phyloP scores from a whole-genome alignment of 441 rosid genomes.

The Euphorbia celastroides region DNA sequence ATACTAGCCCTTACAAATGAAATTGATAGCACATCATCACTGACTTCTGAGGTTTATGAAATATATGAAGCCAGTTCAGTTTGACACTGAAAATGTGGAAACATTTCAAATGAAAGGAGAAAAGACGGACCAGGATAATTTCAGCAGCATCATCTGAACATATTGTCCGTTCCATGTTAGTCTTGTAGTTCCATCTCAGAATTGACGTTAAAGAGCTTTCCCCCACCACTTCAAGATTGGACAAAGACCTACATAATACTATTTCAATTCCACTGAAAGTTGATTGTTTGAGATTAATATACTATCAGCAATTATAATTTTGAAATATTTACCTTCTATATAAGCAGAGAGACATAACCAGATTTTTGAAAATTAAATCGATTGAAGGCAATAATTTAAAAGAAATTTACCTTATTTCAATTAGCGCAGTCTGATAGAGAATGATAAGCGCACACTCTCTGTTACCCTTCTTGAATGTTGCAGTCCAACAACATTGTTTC shows the following conservation, averaged over 20 bases:
- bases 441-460: conserved; percentile 54
- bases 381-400: conserved; percentile 10
- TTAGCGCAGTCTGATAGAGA: conserved; percentile 60
- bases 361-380: not conserved
- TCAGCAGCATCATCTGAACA: conserved; percentile 54
- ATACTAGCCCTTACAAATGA: no score
- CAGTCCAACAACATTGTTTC: conserved; percentile 72
- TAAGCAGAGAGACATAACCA: not conserved
- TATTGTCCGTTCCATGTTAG: conserved; percentile 62
- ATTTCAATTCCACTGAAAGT: no score
- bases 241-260: conserved; percentile 54
- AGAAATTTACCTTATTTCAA: conserved; percentile 66
- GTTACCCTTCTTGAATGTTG: conserved; percentile 46
- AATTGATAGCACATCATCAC: not conserved
- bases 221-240: conserved; percentile 59
- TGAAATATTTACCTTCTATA: not conserved
- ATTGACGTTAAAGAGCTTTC: conserved; percentile 62
- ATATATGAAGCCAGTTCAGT: not conserved
- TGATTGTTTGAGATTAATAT: not conserved
- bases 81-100: not conserved
- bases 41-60: not conserved
- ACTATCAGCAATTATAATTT: not conserved
- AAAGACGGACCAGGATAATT: conserved; percentile 51
- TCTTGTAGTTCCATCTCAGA: conserved; percentile 76
- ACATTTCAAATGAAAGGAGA: conserved; percentile 12